These are phyloP conservation scores for Blastocystis sp. DNA, from an alignment of 352 stramenopile species.

Conservation along the genomic window DNA sequence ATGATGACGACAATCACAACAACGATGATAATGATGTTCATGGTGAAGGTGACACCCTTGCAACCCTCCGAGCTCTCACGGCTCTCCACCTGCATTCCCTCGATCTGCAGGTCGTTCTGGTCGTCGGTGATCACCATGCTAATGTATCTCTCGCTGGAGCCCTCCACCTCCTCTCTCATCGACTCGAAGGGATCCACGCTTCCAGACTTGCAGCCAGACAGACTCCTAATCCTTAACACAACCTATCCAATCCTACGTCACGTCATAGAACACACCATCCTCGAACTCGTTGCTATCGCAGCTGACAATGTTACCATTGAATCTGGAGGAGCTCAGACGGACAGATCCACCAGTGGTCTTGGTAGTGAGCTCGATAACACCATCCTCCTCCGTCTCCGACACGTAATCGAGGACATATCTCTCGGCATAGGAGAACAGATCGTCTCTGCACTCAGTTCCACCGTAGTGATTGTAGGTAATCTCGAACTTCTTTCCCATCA, in stretches of 20 bases:
- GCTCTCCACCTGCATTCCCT: not conserved
- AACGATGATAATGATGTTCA: conserved; percentile 26
- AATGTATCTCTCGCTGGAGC: not conserved
- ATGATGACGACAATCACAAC: conserved; percentile 23
- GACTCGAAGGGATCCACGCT: not conserved
- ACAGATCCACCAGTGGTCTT: not conserved
- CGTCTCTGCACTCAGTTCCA: conserved; percentile 11
- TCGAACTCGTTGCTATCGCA: not conserved
- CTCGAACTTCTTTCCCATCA: conserved; percentile 16
- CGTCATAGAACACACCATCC: conserved; percentile 29
- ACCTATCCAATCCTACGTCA: too few species aligned
- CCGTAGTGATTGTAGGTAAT: not conserved
- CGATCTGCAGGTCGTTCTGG: not conserved
- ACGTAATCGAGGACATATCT: not conserved
- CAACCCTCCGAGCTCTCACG: conserved; percentile 38
- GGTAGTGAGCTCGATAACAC: not conserved
- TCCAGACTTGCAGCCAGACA: not conserved
- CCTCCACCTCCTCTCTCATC: not conserved
- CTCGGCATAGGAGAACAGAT: not conserved
- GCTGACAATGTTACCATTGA: not conserved
- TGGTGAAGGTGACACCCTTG: not conserved
- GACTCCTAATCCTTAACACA: too few species aligned
- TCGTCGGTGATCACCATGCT: not conserved
- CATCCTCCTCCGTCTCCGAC: not conserved
- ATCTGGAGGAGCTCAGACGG: not conserved